Percentiles rank a stretch among this genome's conserved stretches.
These are phyloP conservation scores for Blepharisma japonicum DNA, from an alignment of 73 alveolate species.

Conservation along the genomic window DNA sequence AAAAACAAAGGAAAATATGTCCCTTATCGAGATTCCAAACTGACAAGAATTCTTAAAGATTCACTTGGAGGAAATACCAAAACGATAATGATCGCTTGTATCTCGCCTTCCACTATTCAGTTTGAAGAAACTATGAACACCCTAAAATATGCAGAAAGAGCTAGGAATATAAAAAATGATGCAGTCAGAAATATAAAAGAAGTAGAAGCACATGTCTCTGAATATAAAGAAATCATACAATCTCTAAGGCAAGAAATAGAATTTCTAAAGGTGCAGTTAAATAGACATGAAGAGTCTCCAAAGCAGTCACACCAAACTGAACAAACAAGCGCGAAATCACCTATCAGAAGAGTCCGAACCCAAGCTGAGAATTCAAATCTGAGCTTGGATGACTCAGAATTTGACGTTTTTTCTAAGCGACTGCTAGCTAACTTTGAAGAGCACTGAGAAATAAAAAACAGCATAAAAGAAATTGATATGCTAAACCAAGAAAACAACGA, in stretches of 20 bases:
- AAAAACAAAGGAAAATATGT: constrained; percentile 62
- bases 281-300: background rate
- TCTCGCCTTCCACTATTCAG: constrained; percentile 70
- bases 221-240: constrained; percentile 73
- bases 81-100: constrained; percentile 91
- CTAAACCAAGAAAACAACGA: constrained; percentile 28
- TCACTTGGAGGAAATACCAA: constrained; percentile 92
- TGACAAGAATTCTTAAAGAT: constrained; percentile 89
- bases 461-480: constrained; percentile 29
- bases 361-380: background rate
- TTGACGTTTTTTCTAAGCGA: background rate
- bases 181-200: constrained; percentile 72
- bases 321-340: background rate
- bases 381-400: background rate
- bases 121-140: constrained; percentile 93
- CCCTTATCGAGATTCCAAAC: constrained; percentile 96
- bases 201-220: constrained; percentile 66
- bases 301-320: background rate
- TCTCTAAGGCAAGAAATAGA: constrained; percentile 71
- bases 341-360: background rate
- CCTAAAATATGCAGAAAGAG: constrained; percentile 90
- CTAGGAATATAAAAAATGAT: constrained; percentile 81
- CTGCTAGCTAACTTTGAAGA: constrained; percentile 31
- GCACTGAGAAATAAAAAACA: constrained; percentile 35
- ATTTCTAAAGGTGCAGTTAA: constrained; percentile 61